These are phyloP conservation scores for Colletotrichum cereale DNA, from an alignment of 2,329 filamentous ascomycete species.

Conservation along the genomic window DNA sequence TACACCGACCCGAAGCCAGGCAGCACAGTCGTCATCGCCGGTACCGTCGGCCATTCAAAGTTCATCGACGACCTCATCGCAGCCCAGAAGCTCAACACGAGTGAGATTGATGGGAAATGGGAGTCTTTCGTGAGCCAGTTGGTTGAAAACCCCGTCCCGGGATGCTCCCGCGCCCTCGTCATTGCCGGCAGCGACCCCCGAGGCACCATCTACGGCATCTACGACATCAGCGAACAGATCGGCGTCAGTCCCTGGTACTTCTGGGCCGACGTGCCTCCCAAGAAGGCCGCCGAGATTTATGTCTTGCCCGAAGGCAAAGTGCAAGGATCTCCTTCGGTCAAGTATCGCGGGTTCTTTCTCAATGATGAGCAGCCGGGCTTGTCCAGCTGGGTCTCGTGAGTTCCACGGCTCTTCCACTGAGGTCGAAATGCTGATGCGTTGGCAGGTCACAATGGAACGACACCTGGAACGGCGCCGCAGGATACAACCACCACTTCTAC, in stretches of 20 bases:
- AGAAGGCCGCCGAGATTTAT: constrained; percentile 66
- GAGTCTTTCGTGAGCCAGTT: constrained; percentile 75
- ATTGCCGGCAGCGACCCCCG: constrained; percentile 76
- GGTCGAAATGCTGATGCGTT: background rate
- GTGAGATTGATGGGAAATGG: constrained; percentile 72
- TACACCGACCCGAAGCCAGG: constrained; percentile 56
- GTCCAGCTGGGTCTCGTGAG: constrained; percentile 71
- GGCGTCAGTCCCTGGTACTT: constrained; percentile 79
- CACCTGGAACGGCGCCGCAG: constrained; percentile 58
- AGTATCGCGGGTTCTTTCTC: constrained; percentile 78
- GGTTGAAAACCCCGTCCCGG: constrained; percentile 68
- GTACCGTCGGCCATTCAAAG: constrained; percentile 74
- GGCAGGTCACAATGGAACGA: constrained; percentile 53
- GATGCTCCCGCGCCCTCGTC: constrained; percentile 70
- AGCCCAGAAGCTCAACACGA: constrained; percentile 68
- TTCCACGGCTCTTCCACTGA: background rate
- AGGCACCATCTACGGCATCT: constrained; percentile 77
- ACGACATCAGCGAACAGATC: constrained; percentile 79
- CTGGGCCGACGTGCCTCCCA: constrained; percentile 72
- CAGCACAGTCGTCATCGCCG: constrained; percentile 74
- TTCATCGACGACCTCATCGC: constrained; percentile 70
- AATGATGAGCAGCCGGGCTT: constrained; percentile 78
- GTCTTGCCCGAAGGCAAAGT: constrained; percentile 65
- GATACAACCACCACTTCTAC: constrained; percentile 74
- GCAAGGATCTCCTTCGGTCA: constrained; percentile 71